Evolutionary conservation across 2,329 filamentous ascomycete species (phyloP).

Genomic region (Diaporthe sp.): DNA sequence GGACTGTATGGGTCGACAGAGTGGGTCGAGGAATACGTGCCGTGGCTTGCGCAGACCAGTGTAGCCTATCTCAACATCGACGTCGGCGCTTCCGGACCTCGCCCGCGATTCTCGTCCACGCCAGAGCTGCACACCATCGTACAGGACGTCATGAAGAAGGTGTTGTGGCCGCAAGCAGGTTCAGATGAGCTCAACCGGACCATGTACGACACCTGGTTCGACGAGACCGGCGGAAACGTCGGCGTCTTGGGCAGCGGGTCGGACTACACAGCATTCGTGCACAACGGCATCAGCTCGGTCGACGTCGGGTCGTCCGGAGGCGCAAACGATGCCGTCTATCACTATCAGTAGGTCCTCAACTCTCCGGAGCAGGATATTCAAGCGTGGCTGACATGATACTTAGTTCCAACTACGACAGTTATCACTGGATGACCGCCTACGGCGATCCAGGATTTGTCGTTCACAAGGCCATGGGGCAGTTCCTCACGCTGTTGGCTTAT

Average conservation of each 20-base stretch:
- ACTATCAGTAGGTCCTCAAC: neutral
- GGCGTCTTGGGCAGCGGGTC: constrained; percentile 17
- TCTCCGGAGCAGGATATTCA: too few relatives aligned
- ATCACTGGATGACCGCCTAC: constrained; percentile 86
- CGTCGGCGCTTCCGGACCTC: neutral
- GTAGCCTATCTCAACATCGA: constrained; percentile 17
- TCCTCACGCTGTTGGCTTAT: neutral
- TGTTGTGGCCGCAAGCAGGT: neutral
- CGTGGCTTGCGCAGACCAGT: constrained; percentile 72
- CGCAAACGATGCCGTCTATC: constrained; percentile 1
- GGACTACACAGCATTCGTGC: constrained; percentile 12
- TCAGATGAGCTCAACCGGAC: neutral
- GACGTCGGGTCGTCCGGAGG: neutral
- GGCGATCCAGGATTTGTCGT: constrained; percentile 72
- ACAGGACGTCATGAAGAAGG: constrained; percentile 21
- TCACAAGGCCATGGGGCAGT: constrained; percentile 19
- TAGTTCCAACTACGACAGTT: constrained; percentile 92
- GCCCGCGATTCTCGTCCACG: neutral
- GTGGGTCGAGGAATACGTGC: constrained; percentile 91
- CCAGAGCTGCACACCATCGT: constrained; percentile 15
- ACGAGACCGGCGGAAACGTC: neutral
- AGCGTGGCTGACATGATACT: constrained; percentile 77
- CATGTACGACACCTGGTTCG: constrained; percentile 13
- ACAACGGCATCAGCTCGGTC: constrained; percentile 5
- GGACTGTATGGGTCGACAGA: constrained; percentile 88